Evolutionary conservation across 805 yeast genomes (phyloP).

Genomic region (Myxozyma neotropica): DNA sequence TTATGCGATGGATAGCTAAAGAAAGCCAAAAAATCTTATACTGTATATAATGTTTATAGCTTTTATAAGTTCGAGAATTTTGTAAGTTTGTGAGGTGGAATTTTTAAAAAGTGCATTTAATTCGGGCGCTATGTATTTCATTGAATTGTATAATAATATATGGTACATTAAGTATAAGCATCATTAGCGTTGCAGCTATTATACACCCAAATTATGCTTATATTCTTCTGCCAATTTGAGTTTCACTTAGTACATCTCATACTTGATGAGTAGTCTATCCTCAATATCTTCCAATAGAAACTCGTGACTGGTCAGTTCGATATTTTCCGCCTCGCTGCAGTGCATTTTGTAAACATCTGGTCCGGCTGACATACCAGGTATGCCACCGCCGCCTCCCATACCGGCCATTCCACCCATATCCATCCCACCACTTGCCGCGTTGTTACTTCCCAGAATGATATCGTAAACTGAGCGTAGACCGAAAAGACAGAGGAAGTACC

Average conservation of each 20-base stretch:
- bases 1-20: slow-evolving; percentile 46
- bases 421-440: slow-evolving; percentile 49
- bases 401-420: slow-evolving; percentile 47
- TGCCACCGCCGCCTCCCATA: slow-evolving; percentile 50
- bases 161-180: not conserved
- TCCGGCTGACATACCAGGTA: slow-evolving; percentile 60
- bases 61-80: not conserved
- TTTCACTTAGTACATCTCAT: slow-evolving; percentile 11
- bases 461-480: slow-evolving; percentile 82
- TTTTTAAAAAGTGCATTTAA: slow-evolving; percentile 4
- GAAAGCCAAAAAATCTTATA: not conserved
- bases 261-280: slow-evolving; percentile 48
- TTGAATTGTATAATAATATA: slow-evolving; percentile 7
- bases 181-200: too few relatives aligned
- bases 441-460: slow-evolving; percentile 58
- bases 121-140: slow-evolving; percentile 2
- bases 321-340: slow-evolving; percentile 69
- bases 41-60: slow-evolving; percentile 1
- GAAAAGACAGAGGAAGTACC: slow-evolving; percentile 88
- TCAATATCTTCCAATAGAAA: slow-evolving; percentile 63
- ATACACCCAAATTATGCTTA: too few relatives aligned
- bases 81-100: not conserved
- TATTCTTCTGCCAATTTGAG: too few relatives aligned
- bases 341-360: slow-evolving; percentile 60
- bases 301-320: slow-evolving; percentile 63